Evolutionary conservation across 78 protist genomes (phyloP), one percentile per base, ranked within the genome.

Genomic region (Emiliania huxleyi): DNA sequence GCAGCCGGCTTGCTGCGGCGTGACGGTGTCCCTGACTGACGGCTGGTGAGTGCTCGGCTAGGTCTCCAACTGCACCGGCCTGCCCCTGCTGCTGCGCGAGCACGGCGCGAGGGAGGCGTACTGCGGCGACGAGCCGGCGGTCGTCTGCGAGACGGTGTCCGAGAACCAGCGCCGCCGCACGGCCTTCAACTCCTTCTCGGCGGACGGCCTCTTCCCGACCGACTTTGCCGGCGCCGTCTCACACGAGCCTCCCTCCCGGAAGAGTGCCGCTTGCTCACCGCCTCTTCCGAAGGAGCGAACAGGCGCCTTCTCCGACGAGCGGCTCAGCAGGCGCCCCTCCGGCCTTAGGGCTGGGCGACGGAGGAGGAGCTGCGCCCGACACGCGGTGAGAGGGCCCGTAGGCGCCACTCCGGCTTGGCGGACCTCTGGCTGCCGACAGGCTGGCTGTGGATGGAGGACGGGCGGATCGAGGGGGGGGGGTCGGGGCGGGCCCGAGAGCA

Each of bases 81-180:
- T 77, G 85, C 85, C 85, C 29, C 11, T 77, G 29, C 2, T 40
- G 46, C 2, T 77, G 5, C 44, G 48, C 4, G n/a, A 77, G 46
- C 1, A 0, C 48, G 85, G 85, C 22, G 44, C 85, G 29, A 40
- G 23, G 46, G 46, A 77, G 2, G 49, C 35, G 29, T 77, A 40
- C 26, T 0, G 33, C 4, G 48, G 48, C 15, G 46, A 77, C 46
- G 85, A 77, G 29, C 46, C 33, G 18, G 29, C 1, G 0, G 85
- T 77, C 29, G 85, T 40, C 15, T 1, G 22, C 29, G 85, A 77
- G 29, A 40, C 40, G 5, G 46, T 77, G 35, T 35, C 35, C 46
- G 85, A 77, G 48, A 77, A 77, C 46, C 85, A 77, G 26, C 85
- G 85, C 25, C 43, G 85, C 35, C 44, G 18, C 46, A 77, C 85